These are phyloP conservation scores for Hyaloscypha hepaticicola DNA, from an alignment of 495 filamentous ascomycete species.

Conservation along the genomic window DNA sequence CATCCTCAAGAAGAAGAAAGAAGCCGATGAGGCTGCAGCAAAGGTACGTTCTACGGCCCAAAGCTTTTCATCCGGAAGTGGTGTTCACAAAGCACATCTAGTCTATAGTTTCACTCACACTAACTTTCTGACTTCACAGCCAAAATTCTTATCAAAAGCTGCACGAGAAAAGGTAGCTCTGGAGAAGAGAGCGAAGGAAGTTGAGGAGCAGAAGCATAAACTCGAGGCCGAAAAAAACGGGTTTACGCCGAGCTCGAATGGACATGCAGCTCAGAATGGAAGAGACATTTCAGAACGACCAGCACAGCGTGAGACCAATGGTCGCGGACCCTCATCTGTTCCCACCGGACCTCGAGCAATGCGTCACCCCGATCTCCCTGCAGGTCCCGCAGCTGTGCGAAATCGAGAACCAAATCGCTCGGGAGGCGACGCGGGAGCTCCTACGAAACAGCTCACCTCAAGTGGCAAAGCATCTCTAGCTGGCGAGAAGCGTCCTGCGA, in stretches of 20 bases:
- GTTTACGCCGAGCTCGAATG: conserved; percentile 12
- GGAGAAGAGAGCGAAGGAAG: conserved; percentile 83
- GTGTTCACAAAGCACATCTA: conserved; percentile 30
- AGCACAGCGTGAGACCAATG: conserved; percentile 16
- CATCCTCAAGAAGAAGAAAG: conserved; percentile 72
- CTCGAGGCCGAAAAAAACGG: conserved; percentile 48
- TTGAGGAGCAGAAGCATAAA: conserved; percentile 64
- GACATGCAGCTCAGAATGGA: conserved; percentile 25
- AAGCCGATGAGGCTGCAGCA: conserved; percentile 72
- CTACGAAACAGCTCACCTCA: conserved; percentile 36
- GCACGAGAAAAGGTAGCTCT: conserved; percentile 82
- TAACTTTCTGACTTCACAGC: conserved; percentile 48
- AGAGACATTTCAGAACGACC: conserved; percentile 11
- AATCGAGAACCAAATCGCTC: conserved; percentile 32
- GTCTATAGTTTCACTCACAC: conserved; percentile 33
- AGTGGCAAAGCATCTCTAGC: conserved; percentile 35
- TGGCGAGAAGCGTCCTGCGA: conserved; percentile 53
- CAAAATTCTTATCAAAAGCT: conserved; percentile 89
- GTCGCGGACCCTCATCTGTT: conserved; percentile 36
- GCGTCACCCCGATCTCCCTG: conserved; percentile 53
- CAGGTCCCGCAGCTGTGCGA: conserved; percentile 55
- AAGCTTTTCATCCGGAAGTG: conserved; percentile 4
- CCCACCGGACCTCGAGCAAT: conserved; percentile 82
- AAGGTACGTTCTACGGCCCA: conserved; percentile 52
- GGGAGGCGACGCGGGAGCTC: conserved; percentile 35